A percentile compares a stretch with the other conserved stretches of the same genome.
Conservation (phyloP, 1,284 basidiomycete genomes). For the Austroboletus niveus region DNA sequence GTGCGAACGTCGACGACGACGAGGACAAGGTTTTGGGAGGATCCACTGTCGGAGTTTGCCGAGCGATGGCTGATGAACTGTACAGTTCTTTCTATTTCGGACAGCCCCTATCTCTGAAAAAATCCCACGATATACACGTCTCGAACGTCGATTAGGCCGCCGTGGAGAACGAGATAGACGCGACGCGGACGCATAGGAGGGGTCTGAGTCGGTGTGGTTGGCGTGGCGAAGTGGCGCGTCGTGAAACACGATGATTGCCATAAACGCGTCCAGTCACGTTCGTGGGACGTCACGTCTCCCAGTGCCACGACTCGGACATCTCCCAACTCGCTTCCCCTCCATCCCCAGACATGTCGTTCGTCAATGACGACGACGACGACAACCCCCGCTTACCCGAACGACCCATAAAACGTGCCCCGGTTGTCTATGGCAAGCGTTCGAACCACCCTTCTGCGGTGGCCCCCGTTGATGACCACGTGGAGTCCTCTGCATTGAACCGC, state of each 20-base stretch:
- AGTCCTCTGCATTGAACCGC: background rate
- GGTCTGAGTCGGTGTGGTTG: background rate
- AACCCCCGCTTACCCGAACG: background rate
- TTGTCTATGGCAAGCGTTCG: constrained; percentile 30
- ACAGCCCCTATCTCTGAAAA: constrained; percentile 14
- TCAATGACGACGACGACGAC: constrained; percentile 4
- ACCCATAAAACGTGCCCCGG: constrained; percentile 22
- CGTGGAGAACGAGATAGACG: constrained; percentile 3
- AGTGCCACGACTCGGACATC: background rate
- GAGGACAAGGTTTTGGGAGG: constrained; percentile 4
- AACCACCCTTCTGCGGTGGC: background rate
- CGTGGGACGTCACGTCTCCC: constrained; percentile 31
- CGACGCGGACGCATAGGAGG: constrained; percentile 6
- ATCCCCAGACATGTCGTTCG: constrained; percentile 12
- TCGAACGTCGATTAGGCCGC: constrained; percentile 1
- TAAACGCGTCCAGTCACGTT: constrained; percentile 33
- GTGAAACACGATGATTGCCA: constrained; percentile 25
- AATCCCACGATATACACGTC: constrained; percentile 5
- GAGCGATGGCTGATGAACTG: constrained; percentile 31
- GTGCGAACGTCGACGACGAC: constrained; percentile 13
- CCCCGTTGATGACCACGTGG: constrained; percentile 1
- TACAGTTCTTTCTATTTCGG: constrained; percentile 24
- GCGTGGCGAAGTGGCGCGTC: constrained; percentile 12
- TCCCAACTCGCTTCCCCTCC: constrained; percentile 3
- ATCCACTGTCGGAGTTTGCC: constrained; percentile 25